Conservation (phyloP, 179 eudicot genomes). For the Silene coronaria region DNA sequence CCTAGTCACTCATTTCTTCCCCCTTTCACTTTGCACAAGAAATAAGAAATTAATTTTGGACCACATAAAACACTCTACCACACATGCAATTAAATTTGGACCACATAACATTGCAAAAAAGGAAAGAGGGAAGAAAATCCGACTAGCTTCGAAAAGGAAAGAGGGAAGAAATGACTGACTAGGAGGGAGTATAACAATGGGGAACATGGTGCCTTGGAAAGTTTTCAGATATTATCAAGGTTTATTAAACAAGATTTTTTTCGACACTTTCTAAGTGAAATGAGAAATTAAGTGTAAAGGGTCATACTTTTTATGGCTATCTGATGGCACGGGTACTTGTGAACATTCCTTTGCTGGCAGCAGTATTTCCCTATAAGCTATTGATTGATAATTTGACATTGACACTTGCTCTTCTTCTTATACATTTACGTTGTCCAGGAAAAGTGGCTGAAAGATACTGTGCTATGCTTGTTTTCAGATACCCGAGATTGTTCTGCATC, state of each 20-base stretch:
- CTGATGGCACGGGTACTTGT: neutral
- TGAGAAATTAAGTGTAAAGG: neutral
- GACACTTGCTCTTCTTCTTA: neutral
- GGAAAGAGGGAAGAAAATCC: too few species aligned
- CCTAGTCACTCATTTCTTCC: too few species aligned
- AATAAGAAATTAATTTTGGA: too few species aligned
- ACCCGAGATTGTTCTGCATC: constrained; percentile 82
- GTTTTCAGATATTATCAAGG: neutral
- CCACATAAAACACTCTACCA: too few species aligned
- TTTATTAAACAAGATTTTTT: neutral
- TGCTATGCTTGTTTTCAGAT: constrained; percentile 78
- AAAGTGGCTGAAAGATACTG: constrained; percentile 74
- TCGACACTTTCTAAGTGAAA: neutral
- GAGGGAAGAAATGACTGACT: too few species aligned
- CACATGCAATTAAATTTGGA: too few species aligned
- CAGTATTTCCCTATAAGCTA: neutral
- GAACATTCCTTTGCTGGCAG: neutral
- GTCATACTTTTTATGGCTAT: neutral
- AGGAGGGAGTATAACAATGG: neutral
- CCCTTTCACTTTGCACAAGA: too few species aligned
- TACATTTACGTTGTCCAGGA: constrained; percentile 42
- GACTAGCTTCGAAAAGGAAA: too few species aligned
- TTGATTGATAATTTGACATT: neutral
- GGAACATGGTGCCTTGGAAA: neutral
- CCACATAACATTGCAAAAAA: too few species aligned